Conservation (phyloP, 352 stramenopile species). For the Globisporangium sylvaticum region DNA sequence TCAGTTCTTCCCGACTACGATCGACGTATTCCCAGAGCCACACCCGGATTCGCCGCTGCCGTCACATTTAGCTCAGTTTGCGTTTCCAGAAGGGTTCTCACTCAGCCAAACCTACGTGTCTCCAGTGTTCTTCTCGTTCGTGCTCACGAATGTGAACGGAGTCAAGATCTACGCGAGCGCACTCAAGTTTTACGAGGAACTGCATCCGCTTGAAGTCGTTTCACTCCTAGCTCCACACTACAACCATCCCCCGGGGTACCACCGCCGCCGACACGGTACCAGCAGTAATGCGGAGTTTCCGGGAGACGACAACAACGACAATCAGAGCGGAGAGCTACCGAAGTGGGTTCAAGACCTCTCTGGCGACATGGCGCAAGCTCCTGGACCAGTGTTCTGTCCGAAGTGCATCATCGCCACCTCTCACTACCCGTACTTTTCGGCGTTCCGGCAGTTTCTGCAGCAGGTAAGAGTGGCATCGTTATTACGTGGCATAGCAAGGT, state of each 20-base stretch:
- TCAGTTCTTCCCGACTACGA: constrained; percentile 55
- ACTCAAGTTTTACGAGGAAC: constrained; percentile 79
- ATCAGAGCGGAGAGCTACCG: constrained; percentile 46
- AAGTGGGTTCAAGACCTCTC: constrained; percentile 76
- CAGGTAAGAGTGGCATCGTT: no score
- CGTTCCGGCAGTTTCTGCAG: constrained; percentile 94
- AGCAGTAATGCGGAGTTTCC: not conserved
- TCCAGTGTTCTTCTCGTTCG: constrained; percentile 80
- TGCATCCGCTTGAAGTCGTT: constrained; percentile 77
- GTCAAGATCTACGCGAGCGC: constrained; percentile 80
- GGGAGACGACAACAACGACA: constrained; percentile 38
- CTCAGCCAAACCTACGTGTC: constrained; percentile 52
- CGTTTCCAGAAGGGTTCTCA: constrained; percentile 71
- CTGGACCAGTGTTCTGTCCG: constrained; percentile 83
- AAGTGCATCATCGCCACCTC: constrained; percentile 93
- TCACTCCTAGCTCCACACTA: constrained; percentile 58
- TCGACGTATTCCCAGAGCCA: constrained; percentile 65
- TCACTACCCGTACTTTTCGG: constrained; percentile 94
- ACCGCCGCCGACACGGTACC: constrained; percentile 15
- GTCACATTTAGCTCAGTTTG: constrained; percentile 70
- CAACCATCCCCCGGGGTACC: constrained; percentile 26
- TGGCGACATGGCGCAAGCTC: constrained; percentile 31
- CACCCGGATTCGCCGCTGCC: constrained; percentile 55
- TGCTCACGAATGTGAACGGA: constrained; percentile 78
- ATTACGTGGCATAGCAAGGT: no score